Base-by-base conservation (phyloP, 495 filamentous ascomycete genomes). In the Talaromyces proteolyticus region DNA sequence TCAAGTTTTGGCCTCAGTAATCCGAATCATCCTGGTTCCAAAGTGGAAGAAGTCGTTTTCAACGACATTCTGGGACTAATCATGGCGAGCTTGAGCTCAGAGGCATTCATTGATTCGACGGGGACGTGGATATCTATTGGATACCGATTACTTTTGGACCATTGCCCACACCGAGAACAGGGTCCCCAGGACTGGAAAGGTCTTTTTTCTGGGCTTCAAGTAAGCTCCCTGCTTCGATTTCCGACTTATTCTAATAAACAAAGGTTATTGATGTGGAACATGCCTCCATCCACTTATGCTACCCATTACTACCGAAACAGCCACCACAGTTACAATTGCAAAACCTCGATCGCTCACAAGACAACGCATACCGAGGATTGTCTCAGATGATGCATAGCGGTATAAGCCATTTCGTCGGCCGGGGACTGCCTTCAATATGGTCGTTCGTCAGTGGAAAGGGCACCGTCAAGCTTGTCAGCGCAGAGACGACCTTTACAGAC, bases 241-340 rank as follows among this genome's bases (percentile, higher is more conserved):
- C 25, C 20, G n/a, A 36, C 20, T 6, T 8, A 26, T 29, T 16
- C 23, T 26, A 11, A 29, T 12, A 26, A 29, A 29, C 6, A 20
- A 18, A 70, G 67, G 61, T 72, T n/a, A 68, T 68, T 37, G 68
- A 72, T 36, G 62, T 72, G 14, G 68, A 72, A 51, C 68, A 72
- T 52, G 68, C 66, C 3, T 72, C 68, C 10, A 67, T 72, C 55
- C 66, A 72, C 22, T 64, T 72, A 65, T 68, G 63, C 1, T 63
- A 65, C 21, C 68, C 68, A 19, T 53, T 72, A 21, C 44, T 72
- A 4, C 68, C 68, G 6, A 57, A 55, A 26, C 58, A 71, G 24
- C 62, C 67, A 16, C 64, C 63, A 5, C 53, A 54, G 18, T 55
- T 54, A 25, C 53, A 52, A 12, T 57, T 68, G 3, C 62, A 64